phyloP scores from a whole-genome alignment of 495 filamentous ascomycete genomes.

The Evansstolkia leycettana region DNA sequence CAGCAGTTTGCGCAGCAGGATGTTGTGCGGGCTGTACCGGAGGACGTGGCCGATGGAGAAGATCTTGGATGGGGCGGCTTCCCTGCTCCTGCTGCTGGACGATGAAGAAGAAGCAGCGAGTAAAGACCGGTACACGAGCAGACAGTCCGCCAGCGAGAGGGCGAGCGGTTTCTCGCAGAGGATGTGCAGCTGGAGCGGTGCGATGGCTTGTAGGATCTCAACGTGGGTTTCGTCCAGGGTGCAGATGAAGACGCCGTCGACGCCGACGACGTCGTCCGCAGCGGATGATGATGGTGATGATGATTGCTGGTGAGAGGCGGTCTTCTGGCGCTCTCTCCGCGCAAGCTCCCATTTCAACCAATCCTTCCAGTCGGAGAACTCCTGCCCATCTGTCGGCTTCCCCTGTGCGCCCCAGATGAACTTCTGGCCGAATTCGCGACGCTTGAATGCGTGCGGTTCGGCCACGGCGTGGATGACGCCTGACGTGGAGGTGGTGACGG shows the following conservation, averaged over 20 bases:
- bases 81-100: not conserved
- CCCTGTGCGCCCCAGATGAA: conserved; percentile 50
- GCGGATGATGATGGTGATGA: too few species aligned
- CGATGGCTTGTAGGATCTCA: conserved; percentile 60
- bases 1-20: conserved; percentile 64
- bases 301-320: too few species aligned
- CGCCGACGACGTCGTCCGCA: conserved; percentile 5
- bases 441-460: conserved; percentile 71
- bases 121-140: conserved; percentile 54
- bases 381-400: conserved; percentile 39
- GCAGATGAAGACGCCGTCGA: conserved; percentile 81
- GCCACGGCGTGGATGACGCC: conserved; percentile 63
- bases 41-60: conserved; percentile 78
- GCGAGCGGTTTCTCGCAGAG: conserved; percentile 94
- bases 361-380: conserved; percentile 62
- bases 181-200: conserved; percentile 61
- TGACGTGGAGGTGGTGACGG: conserved; percentile 45
- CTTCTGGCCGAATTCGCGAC: conserved; percentile 48
- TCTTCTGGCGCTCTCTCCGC: conserved; percentile 29
- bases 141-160: conserved; percentile 61
- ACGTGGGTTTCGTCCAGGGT: conserved; percentile 80
- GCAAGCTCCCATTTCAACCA: conserved; percentile 53
- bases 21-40: conserved; percentile 85
- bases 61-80: conserved; percentile 12
- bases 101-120: conserved; percentile 4